Percentiles rank a stretch among this genome's conserved stretches.
Evolutionary conservation across 768 basidiomycete species (phyloP).

Genomic region (Clitopilus hobsonii): DNA sequence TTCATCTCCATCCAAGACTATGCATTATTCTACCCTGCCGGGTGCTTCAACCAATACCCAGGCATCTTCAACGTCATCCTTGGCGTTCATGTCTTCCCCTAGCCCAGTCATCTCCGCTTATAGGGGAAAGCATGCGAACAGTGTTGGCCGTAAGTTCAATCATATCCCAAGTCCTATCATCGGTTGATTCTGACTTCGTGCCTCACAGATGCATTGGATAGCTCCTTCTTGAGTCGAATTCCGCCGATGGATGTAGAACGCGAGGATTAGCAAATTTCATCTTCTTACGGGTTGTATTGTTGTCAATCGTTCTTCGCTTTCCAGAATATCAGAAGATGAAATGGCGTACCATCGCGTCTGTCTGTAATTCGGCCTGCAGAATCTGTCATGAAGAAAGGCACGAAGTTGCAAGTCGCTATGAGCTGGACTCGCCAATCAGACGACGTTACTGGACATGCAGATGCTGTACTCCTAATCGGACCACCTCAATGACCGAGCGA

Average conservation of each 20-base stretch:
- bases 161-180: not conserved
- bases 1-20: conserved; percentile 34
- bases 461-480: no score
- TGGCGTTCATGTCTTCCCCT: conserved; percentile 28
- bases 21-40: conserved; percentile 29
- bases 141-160: conserved; percentile 30
- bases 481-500: not conserved
- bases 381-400: not conserved
- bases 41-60: conserved; percentile 26
- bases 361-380: not conserved
- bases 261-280: not conserved
- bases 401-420: not conserved
- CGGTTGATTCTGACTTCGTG: not conserved
- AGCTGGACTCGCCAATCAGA: not conserved
- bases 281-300: not conserved
- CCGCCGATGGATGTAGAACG: not conserved
- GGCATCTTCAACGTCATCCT: conserved; percentile 27
- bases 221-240: conserved; percentile 27
- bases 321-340: not conserved
- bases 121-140: conserved; percentile 31
- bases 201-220: conserved; percentile 34
- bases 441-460: no score
- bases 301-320: not conserved
- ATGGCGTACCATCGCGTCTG: not conserved
- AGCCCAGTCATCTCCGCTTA: conserved; percentile 40